Evolutionary conservation across 1,139 yeast species (phyloP).

Genomic region (Torulaspora pretoriensis): DNA sequence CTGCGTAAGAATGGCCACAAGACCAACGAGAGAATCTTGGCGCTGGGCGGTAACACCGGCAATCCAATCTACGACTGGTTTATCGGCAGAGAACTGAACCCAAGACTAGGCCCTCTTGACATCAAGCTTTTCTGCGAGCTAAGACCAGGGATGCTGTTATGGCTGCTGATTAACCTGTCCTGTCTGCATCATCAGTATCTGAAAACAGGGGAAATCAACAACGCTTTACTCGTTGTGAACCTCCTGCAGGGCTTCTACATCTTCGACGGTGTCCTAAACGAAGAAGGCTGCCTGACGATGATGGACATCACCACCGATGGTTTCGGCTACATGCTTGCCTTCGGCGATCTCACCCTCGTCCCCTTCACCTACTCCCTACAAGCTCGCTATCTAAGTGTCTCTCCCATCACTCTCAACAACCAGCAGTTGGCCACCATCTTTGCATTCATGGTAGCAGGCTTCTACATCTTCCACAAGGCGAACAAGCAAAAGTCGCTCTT

Average conservation of each 20-base stretch:
- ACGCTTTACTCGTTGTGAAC: conserved; percentile 68
- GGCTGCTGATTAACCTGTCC: conserved; percentile 76
- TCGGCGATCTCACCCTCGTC: conserved; percentile 91
- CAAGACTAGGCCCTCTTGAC: conserved; percentile 81
- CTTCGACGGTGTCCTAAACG: conserved; percentile 88
- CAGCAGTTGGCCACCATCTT: conserved; percentile 39
- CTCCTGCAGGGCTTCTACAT: conserved; percentile 75
- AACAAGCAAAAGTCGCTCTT: conserved; percentile 83
- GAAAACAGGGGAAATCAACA: conserved; percentile 54
- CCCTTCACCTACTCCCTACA: conserved; percentile 91
- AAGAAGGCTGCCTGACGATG: conserved; percentile 85
- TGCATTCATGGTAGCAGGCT: conserved; percentile 55
- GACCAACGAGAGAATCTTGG: conserved; percentile 66
- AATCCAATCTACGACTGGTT: conserved; percentile 84
- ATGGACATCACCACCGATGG: conserved; percentile 96
- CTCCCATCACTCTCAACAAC: conserved; percentile 56
- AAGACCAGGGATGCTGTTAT: conserved; percentile 88
- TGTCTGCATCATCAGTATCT: conserved; percentile 79
- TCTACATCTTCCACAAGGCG: conserved; percentile 75
- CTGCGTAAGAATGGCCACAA: conserved; percentile 47
- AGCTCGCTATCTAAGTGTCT: conserved; percentile 70
- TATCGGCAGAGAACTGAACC: conserved; percentile 93
- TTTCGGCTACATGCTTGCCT: conserved; percentile 90
- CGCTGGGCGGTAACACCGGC: conserved; percentile 84
- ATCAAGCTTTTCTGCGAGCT: conserved; percentile 88